Percentiles rank a stretch among this genome's conserved stretches.
These are phyloP conservation scores for Xylariaceae sp. DNA, from an alignment of 2,329 filamentous ascomycete species.

Conservation along the genomic window DNA sequence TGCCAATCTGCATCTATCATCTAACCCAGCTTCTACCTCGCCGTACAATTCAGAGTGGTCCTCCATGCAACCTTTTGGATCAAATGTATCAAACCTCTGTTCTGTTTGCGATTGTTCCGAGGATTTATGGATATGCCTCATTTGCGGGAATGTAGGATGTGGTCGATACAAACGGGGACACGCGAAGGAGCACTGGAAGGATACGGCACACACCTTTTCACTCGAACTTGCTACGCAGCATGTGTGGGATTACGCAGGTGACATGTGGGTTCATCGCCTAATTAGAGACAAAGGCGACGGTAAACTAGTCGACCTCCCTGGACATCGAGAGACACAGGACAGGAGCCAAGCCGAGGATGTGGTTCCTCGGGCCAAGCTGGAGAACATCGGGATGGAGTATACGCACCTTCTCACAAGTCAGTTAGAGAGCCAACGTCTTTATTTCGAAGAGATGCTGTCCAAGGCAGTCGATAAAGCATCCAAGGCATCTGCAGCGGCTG, in stretches of 20 bases:
- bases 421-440: conserved; percentile 84
- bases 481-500: conserved; percentile 62
- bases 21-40: conserved; percentile 21
- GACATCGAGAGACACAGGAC: conserved; percentile 34
- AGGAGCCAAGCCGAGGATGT: conserved; percentile 53
- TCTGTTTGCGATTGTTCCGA: conserved; percentile 71
- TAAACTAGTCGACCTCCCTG: conserved; percentile 85
- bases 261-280: conserved; percentile 91
- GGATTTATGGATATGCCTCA: conserved; percentile 92
- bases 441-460: conserved; percentile 88
- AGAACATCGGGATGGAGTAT: conserved; percentile 86
- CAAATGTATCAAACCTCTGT: conserved; percentile 64
- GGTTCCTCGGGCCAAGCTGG: conserved; percentile 63
- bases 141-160: conserved; percentile 88
- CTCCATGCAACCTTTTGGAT: conserved; percentile 52
- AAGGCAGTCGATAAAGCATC: conserved; percentile 86
- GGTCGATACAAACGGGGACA: conserved; percentile 92
- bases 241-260: conserved; percentile 96
- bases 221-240: conserved; percentile 91
- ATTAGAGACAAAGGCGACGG: conserved; percentile 92
- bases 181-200: conserved; percentile 88
- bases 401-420: conserved; percentile 90
- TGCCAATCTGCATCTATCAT: conserved; percentile 20
- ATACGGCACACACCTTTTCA: conserved; percentile 82
- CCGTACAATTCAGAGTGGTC: conserved; percentile 45